Evolutionary conservation across 495 filamentous ascomycete genomes (phyloP).

Genomic region (Daldinia caldariorum): DNA sequence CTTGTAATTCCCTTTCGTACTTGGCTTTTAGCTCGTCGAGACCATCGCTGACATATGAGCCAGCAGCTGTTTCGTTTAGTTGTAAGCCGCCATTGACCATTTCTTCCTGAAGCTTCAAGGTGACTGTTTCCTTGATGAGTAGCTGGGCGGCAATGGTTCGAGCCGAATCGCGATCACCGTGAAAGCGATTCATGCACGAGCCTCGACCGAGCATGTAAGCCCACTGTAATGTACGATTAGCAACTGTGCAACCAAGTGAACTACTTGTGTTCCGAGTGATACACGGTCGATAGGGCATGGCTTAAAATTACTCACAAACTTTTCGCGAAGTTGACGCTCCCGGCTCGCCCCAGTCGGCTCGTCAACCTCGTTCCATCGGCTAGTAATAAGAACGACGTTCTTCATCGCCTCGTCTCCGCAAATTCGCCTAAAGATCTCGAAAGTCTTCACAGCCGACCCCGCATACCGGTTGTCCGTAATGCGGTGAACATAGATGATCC

Average conservation of each 20-base stretch:
- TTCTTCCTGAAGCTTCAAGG: constrained; percentile 52
- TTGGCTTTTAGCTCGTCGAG: constrained; percentile 6
- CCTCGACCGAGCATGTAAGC: constrained; percentile 9
- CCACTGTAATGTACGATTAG: background rate
- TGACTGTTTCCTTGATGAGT: constrained; percentile 12
- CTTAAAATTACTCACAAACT: constrained; percentile 38
- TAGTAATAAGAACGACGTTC: constrained; percentile 56
- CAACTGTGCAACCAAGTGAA: background rate
- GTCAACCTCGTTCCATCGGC: constrained; percentile 51
- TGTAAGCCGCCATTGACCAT: constrained; percentile 45
- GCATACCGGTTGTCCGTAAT: constrained; percentile 52
- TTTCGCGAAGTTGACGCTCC: constrained; percentile 36
- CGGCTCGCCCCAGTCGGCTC: constrained; percentile 22
- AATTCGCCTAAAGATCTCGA: constrained; percentile 55
- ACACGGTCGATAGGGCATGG: background rate
- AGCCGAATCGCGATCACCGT: constrained; percentile 3
- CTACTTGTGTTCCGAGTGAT: background rate
- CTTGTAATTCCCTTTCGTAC: constrained; percentile 7
- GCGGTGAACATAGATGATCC: constrained; percentile 58
- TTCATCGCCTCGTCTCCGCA: constrained; percentile 52
- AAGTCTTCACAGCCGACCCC: constrained; percentile 49
- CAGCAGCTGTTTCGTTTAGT: constrained; percentile 49
- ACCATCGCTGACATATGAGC: constrained; percentile 1
- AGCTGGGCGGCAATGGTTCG: constrained; percentile 1
- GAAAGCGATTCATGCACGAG: constrained; percentile 6